Conservation (phyloP, 2,329 filamentous ascomycete genomes). For the Colletotrichum orchidophilum region DNA sequence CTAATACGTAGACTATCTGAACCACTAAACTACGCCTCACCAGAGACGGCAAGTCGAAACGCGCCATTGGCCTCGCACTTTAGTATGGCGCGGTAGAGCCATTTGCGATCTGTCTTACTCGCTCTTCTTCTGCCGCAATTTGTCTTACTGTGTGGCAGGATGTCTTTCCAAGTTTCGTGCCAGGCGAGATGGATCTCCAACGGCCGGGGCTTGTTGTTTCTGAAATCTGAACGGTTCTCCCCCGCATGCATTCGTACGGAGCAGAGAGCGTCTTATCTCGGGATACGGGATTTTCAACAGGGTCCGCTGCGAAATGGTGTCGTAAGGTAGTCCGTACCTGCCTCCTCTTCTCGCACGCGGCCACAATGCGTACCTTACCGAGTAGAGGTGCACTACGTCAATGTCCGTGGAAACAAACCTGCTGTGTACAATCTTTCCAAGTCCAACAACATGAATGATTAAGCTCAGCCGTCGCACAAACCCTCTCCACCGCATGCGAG, state of each 20-base stretch:
- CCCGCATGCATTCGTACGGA: background rate
- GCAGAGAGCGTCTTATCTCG: background rate
- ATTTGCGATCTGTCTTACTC: too few species aligned
- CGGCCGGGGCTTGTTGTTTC: background rate
- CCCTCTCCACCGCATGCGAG: background rate
- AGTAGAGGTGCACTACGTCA: too few species aligned
- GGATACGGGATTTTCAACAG: background rate
- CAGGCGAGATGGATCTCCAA: background rate
- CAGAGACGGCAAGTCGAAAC: background rate
- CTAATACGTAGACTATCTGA: background rate
- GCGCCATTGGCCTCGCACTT: background rate
- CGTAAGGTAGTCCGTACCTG: too few species aligned
- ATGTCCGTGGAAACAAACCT: background rate
- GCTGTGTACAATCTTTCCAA: background rate
- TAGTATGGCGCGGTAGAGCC: too few species aligned
- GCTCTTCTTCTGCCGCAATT: background rate
- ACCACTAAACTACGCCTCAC: slow-evolving; percentile 4
- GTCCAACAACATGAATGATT: background rate
- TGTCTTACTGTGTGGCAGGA: background rate
- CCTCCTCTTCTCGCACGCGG: too few species aligned
- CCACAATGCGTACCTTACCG: too few species aligned
- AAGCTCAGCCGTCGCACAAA: background rate
- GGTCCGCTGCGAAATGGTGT: too few species aligned
- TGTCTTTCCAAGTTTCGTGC: background rate
- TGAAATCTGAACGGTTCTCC: background rate